Conservation (phyloP, 345 rosid genomes). For the Eucalyptus victrix region DNA sequence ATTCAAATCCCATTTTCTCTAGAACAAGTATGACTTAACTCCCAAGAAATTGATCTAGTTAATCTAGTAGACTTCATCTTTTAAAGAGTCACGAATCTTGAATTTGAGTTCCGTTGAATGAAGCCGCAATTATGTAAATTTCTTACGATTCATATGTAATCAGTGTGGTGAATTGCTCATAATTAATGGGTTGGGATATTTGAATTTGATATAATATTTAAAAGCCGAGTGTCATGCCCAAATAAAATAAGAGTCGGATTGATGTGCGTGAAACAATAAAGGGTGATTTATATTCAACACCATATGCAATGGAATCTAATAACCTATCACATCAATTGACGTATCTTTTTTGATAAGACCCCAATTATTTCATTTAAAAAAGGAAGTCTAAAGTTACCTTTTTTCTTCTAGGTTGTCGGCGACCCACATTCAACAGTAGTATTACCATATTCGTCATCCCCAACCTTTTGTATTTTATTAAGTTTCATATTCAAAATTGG, state of each 20-base stretch:
- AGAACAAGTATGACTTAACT: neutral
- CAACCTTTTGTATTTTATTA: too few species aligned
- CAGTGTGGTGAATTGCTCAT: fast-evolving
- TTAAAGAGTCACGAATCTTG: fast-evolving
- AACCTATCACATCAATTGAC: neutral
- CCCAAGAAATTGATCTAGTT: neutral
- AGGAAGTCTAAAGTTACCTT: neutral
- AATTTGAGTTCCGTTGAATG: fast-evolving
- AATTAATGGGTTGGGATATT: neutral
- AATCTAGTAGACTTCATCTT: neutral
- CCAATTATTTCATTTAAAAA: neutral
- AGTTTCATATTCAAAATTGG: neutral
- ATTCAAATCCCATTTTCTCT: neutral
- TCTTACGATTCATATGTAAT: neutral
- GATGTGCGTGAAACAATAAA: neutral
- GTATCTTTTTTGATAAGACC: neutral
- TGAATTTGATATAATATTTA: fast-evolving
- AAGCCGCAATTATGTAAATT: fast-evolving
- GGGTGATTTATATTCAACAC: neutral
- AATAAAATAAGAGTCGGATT: neutral
- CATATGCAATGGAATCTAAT: fast-evolving
- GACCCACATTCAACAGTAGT: neutral
- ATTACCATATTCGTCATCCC: fast-evolving
- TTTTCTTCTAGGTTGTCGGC: neutral
- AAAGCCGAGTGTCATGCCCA: neutral